Percentiles rank a stretch among this genome's conserved stretches.
Evolutionary conservation across 768 basidiomycete genomes (phyloP).

Genomic region (Amanita muscaria): DNA sequence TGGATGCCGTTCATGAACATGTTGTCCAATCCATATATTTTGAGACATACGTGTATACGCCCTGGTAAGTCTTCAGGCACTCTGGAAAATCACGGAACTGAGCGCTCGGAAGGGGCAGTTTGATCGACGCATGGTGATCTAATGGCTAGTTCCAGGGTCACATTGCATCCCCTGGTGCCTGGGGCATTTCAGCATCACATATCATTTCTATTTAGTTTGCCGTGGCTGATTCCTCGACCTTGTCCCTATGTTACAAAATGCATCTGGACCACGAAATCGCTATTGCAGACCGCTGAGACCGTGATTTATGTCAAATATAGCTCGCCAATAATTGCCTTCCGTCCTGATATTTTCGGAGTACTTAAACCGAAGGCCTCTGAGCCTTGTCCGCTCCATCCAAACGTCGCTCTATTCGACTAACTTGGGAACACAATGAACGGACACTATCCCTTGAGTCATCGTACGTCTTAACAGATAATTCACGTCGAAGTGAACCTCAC

Average conservation of each 20-base stretch:
- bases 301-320: conserved; percentile 1
- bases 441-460: not conserved
- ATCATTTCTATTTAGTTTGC: not conserved
- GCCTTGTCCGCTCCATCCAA: no score
- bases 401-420: no score
- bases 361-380: not conserved
- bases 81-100: conserved; percentile 5
- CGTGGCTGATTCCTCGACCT: conserved; percentile 4
- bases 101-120: conserved; percentile 5
- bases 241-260: not conserved
- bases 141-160: not conserved
- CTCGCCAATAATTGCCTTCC: not conserved
- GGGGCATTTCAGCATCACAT: not conserved
- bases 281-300: conserved; percentile 6
- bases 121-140: conserved; percentile 6
- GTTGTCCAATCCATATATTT: no score
- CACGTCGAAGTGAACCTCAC: not conserved
- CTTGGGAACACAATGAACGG: not conserved
- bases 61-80: conserved; percentile 6
- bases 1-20: no score
- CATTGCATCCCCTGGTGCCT: conserved; percentile 6
- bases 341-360: not conserved
- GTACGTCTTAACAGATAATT: no score
- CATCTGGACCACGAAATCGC: conserved; percentile 1
- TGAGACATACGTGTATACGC: not conserved